Conservation (phyloP, 1,284 basidiomycete species). For the Leccinum solheimii region DNA sequence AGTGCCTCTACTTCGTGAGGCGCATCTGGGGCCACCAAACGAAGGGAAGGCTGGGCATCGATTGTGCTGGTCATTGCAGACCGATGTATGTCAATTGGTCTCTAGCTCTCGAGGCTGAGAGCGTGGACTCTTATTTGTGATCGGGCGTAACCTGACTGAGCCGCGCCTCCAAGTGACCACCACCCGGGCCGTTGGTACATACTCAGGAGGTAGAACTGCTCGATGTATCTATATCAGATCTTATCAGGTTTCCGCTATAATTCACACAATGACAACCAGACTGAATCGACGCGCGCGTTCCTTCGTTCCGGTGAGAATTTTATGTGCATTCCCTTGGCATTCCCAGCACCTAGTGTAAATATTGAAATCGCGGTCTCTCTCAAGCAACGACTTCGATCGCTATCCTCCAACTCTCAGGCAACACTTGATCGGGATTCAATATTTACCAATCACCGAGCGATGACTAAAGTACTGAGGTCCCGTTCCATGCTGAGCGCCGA, state of each 20-base stretch:
- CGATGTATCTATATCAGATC: not conserved
- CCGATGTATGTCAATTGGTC: not conserved
- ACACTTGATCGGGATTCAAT: not conserved
- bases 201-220: not conserved
- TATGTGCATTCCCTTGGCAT: not conserved
- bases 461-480: not conserved
- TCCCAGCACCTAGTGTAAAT: not conserved
- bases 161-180: no score
- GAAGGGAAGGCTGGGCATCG: not conserved
- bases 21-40: not conserved
- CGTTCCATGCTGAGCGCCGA: not conserved
- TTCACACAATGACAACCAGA: not conserved
- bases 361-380: not conserved
- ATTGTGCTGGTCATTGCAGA: not conserved
- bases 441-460: not conserved
- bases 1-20: not conserved
- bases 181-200: no score
- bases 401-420: not conserved
- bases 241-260: slow-evolving; percentile 16
- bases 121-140: no score
- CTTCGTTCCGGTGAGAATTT: not conserved
- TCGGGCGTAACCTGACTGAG: no score
- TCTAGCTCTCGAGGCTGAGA: no score
- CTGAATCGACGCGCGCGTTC: not conserved
- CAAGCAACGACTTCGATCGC: not conserved